phyloP scores from a whole-genome alignment of 352 stramenopile species.

The Phytopythium oedochilum region DNA sequence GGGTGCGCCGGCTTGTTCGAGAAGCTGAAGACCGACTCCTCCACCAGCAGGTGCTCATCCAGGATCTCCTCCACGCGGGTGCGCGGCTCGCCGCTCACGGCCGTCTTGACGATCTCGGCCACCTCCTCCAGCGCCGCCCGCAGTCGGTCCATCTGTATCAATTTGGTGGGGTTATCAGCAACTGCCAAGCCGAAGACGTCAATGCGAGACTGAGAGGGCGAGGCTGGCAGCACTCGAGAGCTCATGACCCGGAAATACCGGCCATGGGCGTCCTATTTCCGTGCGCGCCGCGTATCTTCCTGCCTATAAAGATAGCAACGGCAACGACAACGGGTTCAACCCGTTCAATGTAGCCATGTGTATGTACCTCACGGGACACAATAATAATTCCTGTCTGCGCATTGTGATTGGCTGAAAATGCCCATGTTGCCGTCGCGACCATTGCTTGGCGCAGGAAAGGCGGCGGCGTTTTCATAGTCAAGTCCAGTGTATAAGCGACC shows the following conservation, averaged over 20 bases:
- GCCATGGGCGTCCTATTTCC: background rate
- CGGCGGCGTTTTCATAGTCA: background rate
- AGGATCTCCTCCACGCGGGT: conserved; percentile 58
- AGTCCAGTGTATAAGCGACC: background rate
- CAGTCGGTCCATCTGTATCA: conserved; percentile 65
- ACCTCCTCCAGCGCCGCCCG: conserved; percentile 52
- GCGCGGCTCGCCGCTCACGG: conserved; percentile 47
- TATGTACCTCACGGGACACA: background rate
- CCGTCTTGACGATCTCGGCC: conserved; percentile 58
- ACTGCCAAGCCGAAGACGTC: no score
- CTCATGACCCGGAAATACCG: background rate
- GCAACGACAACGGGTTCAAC: no score
- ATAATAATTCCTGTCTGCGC: background rate
- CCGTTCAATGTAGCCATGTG: background rate
- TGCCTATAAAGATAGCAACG: no score
- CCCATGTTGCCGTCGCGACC: background rate
- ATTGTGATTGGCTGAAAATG: background rate
- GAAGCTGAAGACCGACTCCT: conserved; percentile 36
- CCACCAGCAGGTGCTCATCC: conserved; percentile 51
- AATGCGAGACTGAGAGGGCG: no score
- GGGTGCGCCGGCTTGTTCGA: conserved; percentile 26
- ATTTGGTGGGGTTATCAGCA: no score
- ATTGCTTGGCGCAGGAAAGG: conserved; percentile 4
- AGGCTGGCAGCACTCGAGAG: no score
- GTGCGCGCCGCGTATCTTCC: no score